A percentile compares a stretch with the other conserved stretches of the same genome.
These are phyloP conservation scores for Podospora pseudoanserina DNA, from an alignment of 495 filamentous ascomycete species.

Conservation along the genomic window DNA sequence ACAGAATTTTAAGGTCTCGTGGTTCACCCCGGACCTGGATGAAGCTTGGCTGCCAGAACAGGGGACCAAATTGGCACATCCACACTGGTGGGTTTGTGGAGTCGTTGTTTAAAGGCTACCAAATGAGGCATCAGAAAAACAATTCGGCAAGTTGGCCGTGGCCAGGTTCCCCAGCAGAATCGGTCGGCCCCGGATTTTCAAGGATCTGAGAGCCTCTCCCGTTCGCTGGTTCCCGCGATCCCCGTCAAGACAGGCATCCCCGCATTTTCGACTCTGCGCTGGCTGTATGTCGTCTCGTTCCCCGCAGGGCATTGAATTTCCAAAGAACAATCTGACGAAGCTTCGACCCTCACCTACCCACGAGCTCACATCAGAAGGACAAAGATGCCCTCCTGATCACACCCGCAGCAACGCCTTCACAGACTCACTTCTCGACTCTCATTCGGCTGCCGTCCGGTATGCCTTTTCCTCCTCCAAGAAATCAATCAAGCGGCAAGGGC, in stretches of 20 bases:
- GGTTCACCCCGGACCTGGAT: neutral
- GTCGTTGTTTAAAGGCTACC: neutral
- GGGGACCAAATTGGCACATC: neutral
- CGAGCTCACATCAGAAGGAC: constrained; percentile 2
- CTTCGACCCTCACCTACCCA: neutral
- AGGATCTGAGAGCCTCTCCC: constrained; percentile 11
- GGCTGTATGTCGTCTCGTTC: neutral
- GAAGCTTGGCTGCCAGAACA: neutral
- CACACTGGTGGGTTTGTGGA: neutral
- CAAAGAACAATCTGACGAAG: neutral
- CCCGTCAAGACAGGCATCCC: neutral
- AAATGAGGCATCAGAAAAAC: neutral
- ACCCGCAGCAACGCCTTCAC: neutral
- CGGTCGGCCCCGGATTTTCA: constrained; percentile 18
- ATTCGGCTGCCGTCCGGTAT: neutral
- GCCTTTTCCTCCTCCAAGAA: neutral
- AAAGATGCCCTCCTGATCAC: neutral
- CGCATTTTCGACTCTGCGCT: neutral
- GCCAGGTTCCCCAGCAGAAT: constrained; percentile 4
- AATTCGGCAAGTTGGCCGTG: neutral
- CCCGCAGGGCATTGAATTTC: constrained; percentile 1
- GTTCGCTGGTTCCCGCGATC: constrained; percentile 1
- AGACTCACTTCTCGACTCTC: neutral
- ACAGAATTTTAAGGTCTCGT: neutral
- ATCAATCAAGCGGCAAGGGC: neutral